Base-by-base conservation (phyloP, 164 flowering plant species). In the Kalanchoe fedtschenkoi region DNA sequence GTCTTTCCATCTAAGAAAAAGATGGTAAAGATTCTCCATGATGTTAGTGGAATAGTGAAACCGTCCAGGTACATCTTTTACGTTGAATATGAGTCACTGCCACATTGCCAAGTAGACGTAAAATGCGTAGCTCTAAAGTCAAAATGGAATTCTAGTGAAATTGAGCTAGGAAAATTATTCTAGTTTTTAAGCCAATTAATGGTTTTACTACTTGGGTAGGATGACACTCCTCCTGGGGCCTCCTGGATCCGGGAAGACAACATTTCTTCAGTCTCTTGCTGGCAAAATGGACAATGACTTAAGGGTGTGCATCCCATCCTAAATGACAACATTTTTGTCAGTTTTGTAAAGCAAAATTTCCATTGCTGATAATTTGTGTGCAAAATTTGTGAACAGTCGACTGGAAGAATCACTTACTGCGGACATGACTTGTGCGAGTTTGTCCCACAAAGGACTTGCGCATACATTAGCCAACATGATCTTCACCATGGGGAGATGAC, bases 361-460 rank as follows among this genome's bases (percentile, higher is more conserved):
- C n/a, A n/a, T n/a, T n/a, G n/a, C n/a, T n/a, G n/a, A n/a, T n/a
- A n/a, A n/a, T n/a, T n/a, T n/a, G n/a, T n/a, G n/a, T n/a, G n/a
- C n/a, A n/a, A n/a, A n/a, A n/a, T n/a, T n/a, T n/a, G n/a, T n/a
- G 38, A 47, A 32, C 59, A 69, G 71, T 41, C 58, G 15, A 21
- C 71, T 14, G 77, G 77, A 39, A 65, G 24, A 42, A 19, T 74
- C 42, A 68, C 74, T 0, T 74, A 74, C 70, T 68, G 71, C 37
- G 77, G 77, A 0, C 74, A 71, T 29, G n/a, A n/a, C n/a, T n/a
- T n/a, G n/a, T n/a, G n/a, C n/a, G 77, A 74, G 62, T 74, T 74
- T 54, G 46, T 68, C 34, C 77, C 74, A n/a, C 69, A 68, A 47
- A 68, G 71, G 37, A 74, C 77, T 33, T 65, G 71, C 54, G 71